Base-by-base conservation (phyloP, 805 yeast genomes). In the Hagleromyces aurorensis region DNA sequence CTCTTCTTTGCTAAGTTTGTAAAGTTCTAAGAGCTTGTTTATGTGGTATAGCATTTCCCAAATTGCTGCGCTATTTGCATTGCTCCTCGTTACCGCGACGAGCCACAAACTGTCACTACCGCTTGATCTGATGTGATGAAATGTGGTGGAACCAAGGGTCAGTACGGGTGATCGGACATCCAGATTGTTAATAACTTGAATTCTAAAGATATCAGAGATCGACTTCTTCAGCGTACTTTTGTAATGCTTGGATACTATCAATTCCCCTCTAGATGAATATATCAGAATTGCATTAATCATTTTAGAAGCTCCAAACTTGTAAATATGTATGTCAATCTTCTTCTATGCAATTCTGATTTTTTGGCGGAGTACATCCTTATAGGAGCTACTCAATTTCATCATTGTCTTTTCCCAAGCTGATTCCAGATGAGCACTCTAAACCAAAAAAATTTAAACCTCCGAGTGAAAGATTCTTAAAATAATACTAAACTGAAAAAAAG, bases 121-220 rank as follows among this genome's bases (percentile, higher is more conserved):
- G 6, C 65, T 66, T 16, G 69, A 63, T 40, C 72, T 72, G 27
- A 83, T 76, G 48, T 85, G 87, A 31, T 85, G 67, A 50, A 89
- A 91, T 0, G 95, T 79, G 0, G 97, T 91, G 0, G 94, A 83
- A 1, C 97, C 97, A 24, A 91, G 59, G 0, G 97, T 91, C 24
- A 89, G 60, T 1, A 81, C 67, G 0, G 91, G 89, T 0, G 84
- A 70, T 38, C 76, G 61, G n/a, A 65, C 60, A 53, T 47, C 50
- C 8, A 38, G 23, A 33, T 78, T 70, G 30, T 82, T 65, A 23
- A 89, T 84, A 16, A 89, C 95, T 50, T 89, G 96, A 32, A 86
- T 78, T n/a, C 96, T 70, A 49, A 89, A 89, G 17, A 86, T 83
- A 44, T 87, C 96, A 11, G 91, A 65, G 13, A 87, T 75, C 32